Evolutionary conservation across 2,329 filamentous ascomycete genomes (phyloP), one percentile per base, ranked within the genome.

Genomic region (Aspergillus sp.): DNA sequence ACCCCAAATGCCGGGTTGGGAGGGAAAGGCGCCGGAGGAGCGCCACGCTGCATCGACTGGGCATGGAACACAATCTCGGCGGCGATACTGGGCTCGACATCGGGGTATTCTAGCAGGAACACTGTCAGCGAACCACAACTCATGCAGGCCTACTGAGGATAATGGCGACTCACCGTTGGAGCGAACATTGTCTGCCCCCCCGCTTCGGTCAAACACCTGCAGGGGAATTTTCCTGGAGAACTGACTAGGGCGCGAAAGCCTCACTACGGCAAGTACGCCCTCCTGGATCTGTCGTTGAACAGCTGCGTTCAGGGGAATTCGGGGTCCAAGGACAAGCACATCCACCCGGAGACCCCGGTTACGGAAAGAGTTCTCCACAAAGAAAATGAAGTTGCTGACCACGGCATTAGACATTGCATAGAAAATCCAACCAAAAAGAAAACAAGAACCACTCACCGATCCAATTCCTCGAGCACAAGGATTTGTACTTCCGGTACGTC

Each of bases 401-500:
- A 54, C 32, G 30, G 63, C 36, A 66, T 70, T 61, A 67, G 56
- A 57, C 58, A 23, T 36, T 36, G 32, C 32, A 62, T 55, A 48
- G 21, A 38, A 44, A 50, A 61, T 4, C 10, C 17, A 13, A 19
- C 17, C 17, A 19, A 36, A 57, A 13, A 17, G 4, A 11, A 36
- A 11, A 15, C 10, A 13, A 15, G 27, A 11, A 30, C 27, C 54
- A 60, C 75, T 64, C 63, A 82, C 81, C 78, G 83, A 61, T 89
- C 86, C 11, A 96, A 83, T 66, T 92, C 88, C 64, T 94, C 88
- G 48, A 94, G 82, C 5, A 96, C 84, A 27, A 97, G 85, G 30
- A 98, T 86, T 73, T 97, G 92, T 15, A 97, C 90, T 68, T 98
- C 92, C 2, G 94, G 93, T 21, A 97, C 88, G 64, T 95, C 87